phyloP scores from a whole-genome alignment of 306 rosid species.

The Carpinus viminea region DNA sequence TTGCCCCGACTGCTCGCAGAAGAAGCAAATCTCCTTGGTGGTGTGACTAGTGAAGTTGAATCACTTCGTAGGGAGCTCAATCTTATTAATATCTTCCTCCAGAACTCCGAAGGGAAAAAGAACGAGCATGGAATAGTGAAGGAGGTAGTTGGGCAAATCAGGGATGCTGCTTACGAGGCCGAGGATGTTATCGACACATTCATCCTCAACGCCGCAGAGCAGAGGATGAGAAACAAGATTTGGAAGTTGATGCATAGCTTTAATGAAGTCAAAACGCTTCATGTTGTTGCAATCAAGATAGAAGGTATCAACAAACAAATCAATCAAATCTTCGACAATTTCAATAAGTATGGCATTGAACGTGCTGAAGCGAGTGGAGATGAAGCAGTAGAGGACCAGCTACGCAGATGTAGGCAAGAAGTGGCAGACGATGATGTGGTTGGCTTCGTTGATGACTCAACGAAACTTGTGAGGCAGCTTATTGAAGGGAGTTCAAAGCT shows the following conservation, averaged over 20 bases:
- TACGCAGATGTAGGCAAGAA: no score
- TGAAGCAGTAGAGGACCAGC: no score
- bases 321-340: no score
- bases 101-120: conserved; percentile 4
- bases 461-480: background rate
- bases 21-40: no score
- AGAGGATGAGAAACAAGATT: background rate
- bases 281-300: no score
- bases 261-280: no score
- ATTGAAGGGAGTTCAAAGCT: background rate
- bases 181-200: conserved; percentile 24
- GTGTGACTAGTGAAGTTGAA: background rate
- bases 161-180: conserved; percentile 4
- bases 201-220: background rate
- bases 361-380: no score
- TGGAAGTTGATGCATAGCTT: background rate
- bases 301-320: no score
- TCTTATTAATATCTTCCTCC: conserved; percentile 6
- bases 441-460: background rate
- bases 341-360: no score
- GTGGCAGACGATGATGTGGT: background rate
- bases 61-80: background rate
- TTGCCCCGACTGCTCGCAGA: no score
- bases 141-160: conserved; percentile 20
- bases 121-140: background rate